Base-by-base conservation (phyloP, 306 rosid species). In the Vigna reflexopilosa region DNA sequence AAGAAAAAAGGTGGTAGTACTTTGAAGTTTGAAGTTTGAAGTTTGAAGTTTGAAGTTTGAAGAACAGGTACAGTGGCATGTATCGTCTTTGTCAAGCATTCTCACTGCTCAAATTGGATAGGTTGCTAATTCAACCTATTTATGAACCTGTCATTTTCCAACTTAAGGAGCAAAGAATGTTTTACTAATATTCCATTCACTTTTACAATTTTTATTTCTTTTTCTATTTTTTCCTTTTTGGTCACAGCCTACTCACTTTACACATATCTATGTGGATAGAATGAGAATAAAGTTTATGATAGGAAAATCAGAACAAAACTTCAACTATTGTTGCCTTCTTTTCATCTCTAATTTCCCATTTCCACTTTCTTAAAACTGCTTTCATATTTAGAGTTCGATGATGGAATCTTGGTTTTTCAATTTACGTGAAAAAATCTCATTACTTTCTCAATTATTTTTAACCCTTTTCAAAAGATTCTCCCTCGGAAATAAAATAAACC, bases 121-220 rank as follows among this genome's bases (percentile, higher is more conserved):
- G 54, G 40, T 50, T 14, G 51, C 82, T 26, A 68, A 48, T 57
- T 32, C 63, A 58, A 48, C 42, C 68, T 20, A 65, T 65, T 65
- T 64, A 44, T 42, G 64, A 12, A 15, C 45, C 50, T 34, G 64
- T 67, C 80, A 66, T 56, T 47, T 75, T 56, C 84, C 34, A 54
- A 80, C 36, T 1, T 24, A 55, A 44, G 45, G 75, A 58, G 54
- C 24, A 47, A 55, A 40, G 64, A 66, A 80, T 66, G 84, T 32
- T 77, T 15, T 49, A 47, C 48, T 32, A 56, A 73, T 67, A 67
- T 73, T 74, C 71, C 47, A 30, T 26, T 4, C 70, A 34, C 47
- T 56, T 38, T 54, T n/a, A 1, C 12, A 34, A 24, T 67, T 9
- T 48, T 45, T 48, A 9, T 55, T 55, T 55, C 30, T n/a, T 52